Percentiles rank a stretch among this genome's conserved stretches.
phyloP scores from a whole-genome alignment of 257 asterid genomes.

The Apocynum venetum region DNA sequence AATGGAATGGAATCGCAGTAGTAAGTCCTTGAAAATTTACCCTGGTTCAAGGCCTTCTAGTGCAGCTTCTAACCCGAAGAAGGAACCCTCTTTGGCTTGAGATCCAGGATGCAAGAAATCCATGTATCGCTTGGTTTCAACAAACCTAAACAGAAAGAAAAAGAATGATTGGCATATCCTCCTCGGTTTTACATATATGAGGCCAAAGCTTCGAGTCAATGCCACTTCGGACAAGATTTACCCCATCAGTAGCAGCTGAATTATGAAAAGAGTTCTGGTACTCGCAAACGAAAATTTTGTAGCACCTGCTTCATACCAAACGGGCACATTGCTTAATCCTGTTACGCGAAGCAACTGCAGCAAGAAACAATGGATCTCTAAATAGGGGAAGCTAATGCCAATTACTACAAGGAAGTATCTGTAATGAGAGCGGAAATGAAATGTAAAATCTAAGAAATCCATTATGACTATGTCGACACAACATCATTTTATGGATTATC shows the following conservation, averaged over 20 bases:
- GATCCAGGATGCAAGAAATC: constrained; percentile 77
- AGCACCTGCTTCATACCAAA: constrained; percentile 94
- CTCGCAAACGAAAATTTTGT: constrained; percentile 68
- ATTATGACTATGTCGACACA: not conserved
- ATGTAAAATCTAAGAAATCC: not conserved
- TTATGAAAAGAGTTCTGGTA: constrained; percentile 58
- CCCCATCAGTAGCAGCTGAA: constrained; percentile 91
- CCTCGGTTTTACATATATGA: not conserved
- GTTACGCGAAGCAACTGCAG: constrained; percentile 72
- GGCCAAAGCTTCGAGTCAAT: not conserved
- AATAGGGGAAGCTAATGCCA: not conserved
- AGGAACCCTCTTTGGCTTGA: constrained; percentile 73
- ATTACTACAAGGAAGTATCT: not conserved
- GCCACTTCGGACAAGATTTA: constrained; percentile 20
- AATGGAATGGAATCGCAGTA: too few relatives aligned
- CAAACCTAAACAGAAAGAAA: constrained; percentile 49
- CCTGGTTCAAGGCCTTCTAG: constrained; percentile 87
- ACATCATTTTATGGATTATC: not conserved
- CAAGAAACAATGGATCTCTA: constrained; percentile 11
- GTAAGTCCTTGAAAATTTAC: constrained; percentile 25
- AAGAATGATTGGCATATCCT: not conserved
- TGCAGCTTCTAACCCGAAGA: constrained; percentile 80
- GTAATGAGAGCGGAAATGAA: not conserved
- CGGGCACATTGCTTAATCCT: constrained; percentile 65
- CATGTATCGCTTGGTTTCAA: constrained; percentile 82